Conservation (phyloP, 2,329 filamentous ascomycete species). For the Ophiognomonia clavigignenti-juglandacearum region DNA sequence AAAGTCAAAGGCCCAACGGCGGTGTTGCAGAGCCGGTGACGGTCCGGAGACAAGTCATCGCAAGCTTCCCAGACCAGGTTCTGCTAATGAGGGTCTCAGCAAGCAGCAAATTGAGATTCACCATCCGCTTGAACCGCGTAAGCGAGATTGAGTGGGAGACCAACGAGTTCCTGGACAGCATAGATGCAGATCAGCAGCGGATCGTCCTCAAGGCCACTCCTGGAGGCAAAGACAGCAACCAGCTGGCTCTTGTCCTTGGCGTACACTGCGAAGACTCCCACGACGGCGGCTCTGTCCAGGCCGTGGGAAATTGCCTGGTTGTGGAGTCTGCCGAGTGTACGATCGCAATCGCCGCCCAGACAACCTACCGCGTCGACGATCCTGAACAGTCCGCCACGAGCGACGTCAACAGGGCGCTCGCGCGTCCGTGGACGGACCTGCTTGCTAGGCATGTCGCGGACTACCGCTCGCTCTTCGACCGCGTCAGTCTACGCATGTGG, state of each 20-base stretch:
- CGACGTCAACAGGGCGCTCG: constrained; percentile 21
- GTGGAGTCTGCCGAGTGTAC: constrained; percentile 31
- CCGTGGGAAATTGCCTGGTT: constrained; percentile 29
- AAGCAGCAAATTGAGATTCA: constrained; percentile 16
- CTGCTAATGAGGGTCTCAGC: constrained; percentile 17
- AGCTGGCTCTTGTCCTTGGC: constrained; percentile 26
- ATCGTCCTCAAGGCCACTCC: constrained; percentile 33
- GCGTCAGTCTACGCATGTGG: constrained; percentile 20
- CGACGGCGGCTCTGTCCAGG: constrained; percentile 23
- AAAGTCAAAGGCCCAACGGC: background rate
- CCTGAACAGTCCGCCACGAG: constrained; percentile 22
- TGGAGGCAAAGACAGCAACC: constrained; percentile 29
- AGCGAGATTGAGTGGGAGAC: constrained; percentile 38
- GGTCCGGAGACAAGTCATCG: constrained; percentile 16
- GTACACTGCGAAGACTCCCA: constrained; percentile 21
- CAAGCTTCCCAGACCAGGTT: constrained; percentile 18
- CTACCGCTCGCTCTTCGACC: constrained; percentile 20
- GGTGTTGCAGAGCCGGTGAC: background rate
- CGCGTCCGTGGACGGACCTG: constrained; percentile 16
- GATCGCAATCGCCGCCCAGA: constrained; percentile 33
- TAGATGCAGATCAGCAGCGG: constrained; percentile 22
- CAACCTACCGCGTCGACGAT: constrained; percentile 30
- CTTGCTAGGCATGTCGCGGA: constrained; percentile 19
- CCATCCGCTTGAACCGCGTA: constrained; percentile 30
- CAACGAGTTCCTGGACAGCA: constrained; percentile 37